These are phyloP conservation scores for Cyberlindnera nakhonratchasimensis DNA, from an alignment of 805 yeast genomes.

Conservation along the genomic window DNA sequence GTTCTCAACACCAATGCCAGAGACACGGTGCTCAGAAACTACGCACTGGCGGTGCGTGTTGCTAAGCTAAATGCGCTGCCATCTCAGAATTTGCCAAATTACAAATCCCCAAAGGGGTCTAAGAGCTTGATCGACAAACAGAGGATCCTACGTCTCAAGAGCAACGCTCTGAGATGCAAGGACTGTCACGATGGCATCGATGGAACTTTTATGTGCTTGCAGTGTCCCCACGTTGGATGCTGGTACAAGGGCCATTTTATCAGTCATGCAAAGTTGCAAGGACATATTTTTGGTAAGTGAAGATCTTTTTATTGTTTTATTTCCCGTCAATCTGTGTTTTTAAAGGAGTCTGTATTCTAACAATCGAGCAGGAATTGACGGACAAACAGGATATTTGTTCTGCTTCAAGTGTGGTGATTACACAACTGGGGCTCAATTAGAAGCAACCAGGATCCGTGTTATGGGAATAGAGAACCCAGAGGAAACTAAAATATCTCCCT, in stretches of 20 bases:
- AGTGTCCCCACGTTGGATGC: constrained; percentile 78
- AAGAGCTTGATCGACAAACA: constrained; percentile 31
- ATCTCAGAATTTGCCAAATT: constrained; percentile 8
- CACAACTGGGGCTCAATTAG: constrained; percentile 58
- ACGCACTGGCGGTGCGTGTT: constrained; percentile 26
- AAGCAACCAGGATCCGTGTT: constrained; percentile 38
- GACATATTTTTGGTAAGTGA: constrained; percentile 50
- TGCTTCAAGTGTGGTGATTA: constrained; percentile 80
- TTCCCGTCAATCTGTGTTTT: no score
- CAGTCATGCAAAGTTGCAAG: constrained; percentile 42
- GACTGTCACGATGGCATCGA: constrained; percentile 41
- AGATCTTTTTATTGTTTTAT: neutral
- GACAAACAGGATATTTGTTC: constrained; percentile 61
- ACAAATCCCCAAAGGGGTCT: constrained; percentile 11
- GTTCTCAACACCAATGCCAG: constrained; percentile 27
- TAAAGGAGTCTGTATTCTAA: neutral
- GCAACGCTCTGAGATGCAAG: constrained; percentile 46
- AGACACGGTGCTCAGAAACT: constrained; percentile 28
- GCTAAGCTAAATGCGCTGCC: constrained; percentile 15
- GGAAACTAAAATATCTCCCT: constrained; percentile 20
- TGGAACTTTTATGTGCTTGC: constrained; percentile 60
- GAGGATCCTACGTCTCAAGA: constrained; percentile 39
- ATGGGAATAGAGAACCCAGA: neutral
- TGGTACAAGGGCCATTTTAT: constrained; percentile 46
- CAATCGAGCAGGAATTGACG: constrained; percentile 43